These are phyloP conservation scores for Clavulina sp. DNA, from an alignment of 768 basidiomycete species.

Conservation along the genomic window DNA sequence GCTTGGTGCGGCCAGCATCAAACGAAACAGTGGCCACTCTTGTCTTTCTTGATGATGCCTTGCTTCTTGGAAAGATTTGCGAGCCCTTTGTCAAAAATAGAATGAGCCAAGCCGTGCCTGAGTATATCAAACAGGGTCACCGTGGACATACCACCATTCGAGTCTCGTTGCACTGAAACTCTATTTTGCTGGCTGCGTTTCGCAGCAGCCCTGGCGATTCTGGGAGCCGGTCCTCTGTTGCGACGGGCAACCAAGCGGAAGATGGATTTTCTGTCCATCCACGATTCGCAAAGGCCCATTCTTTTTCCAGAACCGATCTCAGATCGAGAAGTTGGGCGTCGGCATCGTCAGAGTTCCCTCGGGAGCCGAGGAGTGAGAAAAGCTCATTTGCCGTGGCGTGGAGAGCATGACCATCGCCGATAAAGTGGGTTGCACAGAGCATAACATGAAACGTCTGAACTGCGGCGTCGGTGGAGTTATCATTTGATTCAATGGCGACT, in stretches of 20 bases:
- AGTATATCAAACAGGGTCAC: slow-evolving; percentile 29
- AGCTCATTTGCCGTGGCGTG: slow-evolving; percentile 71
- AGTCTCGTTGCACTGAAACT: slow-evolving; percentile 38
- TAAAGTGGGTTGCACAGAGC: slow-evolving; percentile 61
- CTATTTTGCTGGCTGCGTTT: slow-evolving; percentile 32
- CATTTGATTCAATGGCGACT: slow-evolving; percentile 9
- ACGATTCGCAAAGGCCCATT: slow-evolving; percentile 17
- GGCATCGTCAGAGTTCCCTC: slow-evolving; percentile 10
- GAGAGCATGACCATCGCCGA: slow-evolving; percentile 78
- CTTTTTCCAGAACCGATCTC: slow-evolving; percentile 11
- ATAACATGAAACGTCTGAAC: slow-evolving; percentile 37
- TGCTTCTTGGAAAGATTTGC: slow-evolving; percentile 43
- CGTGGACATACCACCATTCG: no score
- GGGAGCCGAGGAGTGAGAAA: slow-evolving; percentile 38
- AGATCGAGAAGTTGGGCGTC: slow-evolving; percentile 4
- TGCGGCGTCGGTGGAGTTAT: slow-evolving; percentile 14
- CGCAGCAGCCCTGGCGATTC: slow-evolving; percentile 24
- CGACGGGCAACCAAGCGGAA: no score
- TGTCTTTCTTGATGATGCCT: slow-evolving; percentile 25
- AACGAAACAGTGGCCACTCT: slow-evolving; percentile 30
- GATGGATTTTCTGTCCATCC: no score
- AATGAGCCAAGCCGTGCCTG: neutral
- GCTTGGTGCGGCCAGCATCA: neutral
- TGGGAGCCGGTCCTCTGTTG: slow-evolving; percentile 36
- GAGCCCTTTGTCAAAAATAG: slow-evolving; percentile 36